phyloP scores from a whole-genome alignment of 1,284 basidiomycete genomes.

The Ceratobasidium sp. region DNA sequence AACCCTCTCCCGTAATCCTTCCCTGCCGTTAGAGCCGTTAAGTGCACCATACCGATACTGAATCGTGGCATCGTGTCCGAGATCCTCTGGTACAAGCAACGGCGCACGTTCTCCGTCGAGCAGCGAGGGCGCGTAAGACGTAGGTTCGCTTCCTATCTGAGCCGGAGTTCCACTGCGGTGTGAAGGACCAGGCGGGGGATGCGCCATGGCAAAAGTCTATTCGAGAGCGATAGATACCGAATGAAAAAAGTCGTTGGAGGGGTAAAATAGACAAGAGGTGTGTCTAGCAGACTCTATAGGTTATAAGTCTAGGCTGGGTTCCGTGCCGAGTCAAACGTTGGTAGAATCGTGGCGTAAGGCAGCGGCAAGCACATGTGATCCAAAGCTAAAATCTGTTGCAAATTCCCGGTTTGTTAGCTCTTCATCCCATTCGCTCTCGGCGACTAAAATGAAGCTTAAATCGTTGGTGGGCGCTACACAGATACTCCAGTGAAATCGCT shows the following conservation, averaged over 20 bases:
- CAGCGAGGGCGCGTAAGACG: slow-evolving; percentile 29
- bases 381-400: slow-evolving; percentile 41
- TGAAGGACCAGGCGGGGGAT: background rate
- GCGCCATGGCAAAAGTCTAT: background rate
- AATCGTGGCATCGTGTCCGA: slow-evolving; percentile 6
- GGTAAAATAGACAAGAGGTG: too few species aligned
- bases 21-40: background rate
- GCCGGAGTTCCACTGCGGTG: slow-evolving; percentile 11
- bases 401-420: slow-evolving; percentile 13
- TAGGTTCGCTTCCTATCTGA: slow-evolving; percentile 21
- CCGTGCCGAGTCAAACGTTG: slow-evolving; percentile 32
- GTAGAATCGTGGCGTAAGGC: background rate
- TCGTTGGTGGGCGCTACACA: too few species aligned
- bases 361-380: slow-evolving; percentile 17
- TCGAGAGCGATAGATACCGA: too few species aligned
- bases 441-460: too few species aligned
- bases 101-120: slow-evolving; percentile 33
- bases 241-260: too few species aligned
- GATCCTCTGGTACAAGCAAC: slow-evolving; percentile 30
- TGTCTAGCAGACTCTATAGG: too few species aligned
- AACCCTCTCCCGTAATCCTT: background rate
- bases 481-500: too few species aligned
- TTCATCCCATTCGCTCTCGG: too few species aligned
- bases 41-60: slow-evolving; percentile 37
- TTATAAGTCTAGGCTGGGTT: background rate